Evolutionary conservation across 2,329 filamentous ascomycete species (phyloP), one percentile per base, ranked within the genome.

Genomic region (Botryosphaeria agaves): DNA sequence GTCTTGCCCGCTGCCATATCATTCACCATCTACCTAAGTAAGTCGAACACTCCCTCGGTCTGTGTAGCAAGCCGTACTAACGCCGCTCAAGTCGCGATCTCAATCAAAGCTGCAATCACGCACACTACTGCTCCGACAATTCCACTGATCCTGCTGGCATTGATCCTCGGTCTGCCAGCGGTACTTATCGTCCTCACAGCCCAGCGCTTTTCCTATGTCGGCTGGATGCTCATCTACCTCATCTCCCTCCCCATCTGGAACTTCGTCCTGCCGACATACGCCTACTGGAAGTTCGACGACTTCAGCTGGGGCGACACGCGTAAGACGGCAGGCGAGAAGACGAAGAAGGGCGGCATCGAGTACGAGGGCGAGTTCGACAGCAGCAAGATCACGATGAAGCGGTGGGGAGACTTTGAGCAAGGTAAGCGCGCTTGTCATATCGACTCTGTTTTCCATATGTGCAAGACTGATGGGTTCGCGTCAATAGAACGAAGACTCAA

Each of bases 211-310:
- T 78, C 81, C 1, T 98, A 98, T 48, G 76, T 98, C 25, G 57
- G 79, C 26, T 98, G 89, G 89, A 95, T 98, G 89, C 51, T 89
- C 26, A 89, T 95, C 54, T 98, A 98, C 54, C 71, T 98, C 12
- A 32, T 85, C 27, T 93, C 89, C 1, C 72, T 98, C 2, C 91
- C 91, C 1, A 69, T 98, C 34, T 98, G 89, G 89, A 98, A 98
- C 56, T 93, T 98, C 52, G 66, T 98, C 21, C 72, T 98, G 6
- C 89, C 89, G 0, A 72, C 72, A 5, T 98, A 98, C 51, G 79
- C 89, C 3, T 98, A 87, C 64, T 98, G 89, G 89, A 95, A 98
- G 60, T 98, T 98, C 52, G 89, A 98, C 52, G 89, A 98, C 61
- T 98, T 98, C 64, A 92, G 81, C 34, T 98, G 89, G 89, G 89